phyloP scores from a whole-genome alignment of 1,139 yeast genomes.

The Debaryomyces robertsiae region DNA sequence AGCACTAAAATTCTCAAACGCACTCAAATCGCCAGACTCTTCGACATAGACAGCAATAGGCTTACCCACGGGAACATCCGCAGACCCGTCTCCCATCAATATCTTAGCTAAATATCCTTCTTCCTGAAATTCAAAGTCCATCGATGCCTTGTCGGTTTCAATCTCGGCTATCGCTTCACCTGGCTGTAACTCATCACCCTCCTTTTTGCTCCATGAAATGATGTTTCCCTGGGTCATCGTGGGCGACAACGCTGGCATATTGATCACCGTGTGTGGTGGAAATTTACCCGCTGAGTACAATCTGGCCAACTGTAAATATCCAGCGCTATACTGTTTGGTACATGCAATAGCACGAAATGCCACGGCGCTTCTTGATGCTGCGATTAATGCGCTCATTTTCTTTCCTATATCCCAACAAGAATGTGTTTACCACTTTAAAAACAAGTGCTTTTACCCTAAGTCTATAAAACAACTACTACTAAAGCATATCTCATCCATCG shows the following conservation, averaged over 20 bases:
- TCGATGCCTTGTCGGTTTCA: constrained; percentile 97
- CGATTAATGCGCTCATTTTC: constrained; percentile 38
- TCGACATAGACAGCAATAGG: constrained; percentile 98
- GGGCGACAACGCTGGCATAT: constrained; percentile 94
- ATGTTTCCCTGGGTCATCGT: constrained; percentile 97
- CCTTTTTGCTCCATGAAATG: constrained; percentile 84
- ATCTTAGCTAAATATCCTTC: constrained; percentile 95
- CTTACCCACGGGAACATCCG: constrained; percentile 89
- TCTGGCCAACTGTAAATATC: constrained; percentile 36
- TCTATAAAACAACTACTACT: constrained; percentile 2
- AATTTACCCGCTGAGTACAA: constrained; percentile 51
- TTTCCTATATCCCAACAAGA: constrained; percentile 6
- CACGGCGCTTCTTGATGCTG: constrained; percentile 36
- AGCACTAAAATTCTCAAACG: constrained; percentile 81
- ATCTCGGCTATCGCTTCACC: constrained; percentile 97
- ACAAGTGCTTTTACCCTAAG: background rate
- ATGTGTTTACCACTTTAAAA: constrained; percentile 6
- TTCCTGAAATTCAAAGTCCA: constrained; percentile 99
- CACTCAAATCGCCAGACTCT: constrained; percentile 78
- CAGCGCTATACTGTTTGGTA: constrained; percentile 20
- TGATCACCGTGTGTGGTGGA: constrained; percentile 71
- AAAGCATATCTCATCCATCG: constrained; percentile 14
- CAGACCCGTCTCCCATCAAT: constrained; percentile 80
- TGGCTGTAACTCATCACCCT: constrained; percentile 83
- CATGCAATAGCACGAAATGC: constrained; percentile 25